Conservation (phyloP, 306 rosid species). For the Coriaria nepalensis region DNA sequence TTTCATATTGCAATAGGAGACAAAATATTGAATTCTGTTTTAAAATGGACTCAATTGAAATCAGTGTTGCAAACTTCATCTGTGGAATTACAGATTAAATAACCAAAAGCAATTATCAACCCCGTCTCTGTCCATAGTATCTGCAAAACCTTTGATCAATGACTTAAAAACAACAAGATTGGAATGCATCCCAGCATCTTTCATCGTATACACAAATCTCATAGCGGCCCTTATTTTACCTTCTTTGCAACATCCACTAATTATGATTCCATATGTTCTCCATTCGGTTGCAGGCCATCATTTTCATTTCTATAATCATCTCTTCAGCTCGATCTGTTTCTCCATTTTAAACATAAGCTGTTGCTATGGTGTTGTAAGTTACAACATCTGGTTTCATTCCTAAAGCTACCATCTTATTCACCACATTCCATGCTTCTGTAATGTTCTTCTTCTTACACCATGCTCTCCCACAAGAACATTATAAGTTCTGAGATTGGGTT, state of each 20-base stretch:
- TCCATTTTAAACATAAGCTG: constrained; percentile 49
- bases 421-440: constrained; percentile 49
- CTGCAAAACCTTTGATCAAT: constrained; percentile 48
- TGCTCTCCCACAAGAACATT: constrained; percentile 53
- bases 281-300: constrained; percentile 39
- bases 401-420: constrained; percentile 30
- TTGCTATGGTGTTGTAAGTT: constrained; percentile 51
- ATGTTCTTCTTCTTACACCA: constrained; percentile 34
- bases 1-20: too few species aligned
- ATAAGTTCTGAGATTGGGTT: constrained; percentile 55
- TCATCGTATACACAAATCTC: constrained; percentile 39
- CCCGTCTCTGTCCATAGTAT: constrained; percentile 53
- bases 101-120: constrained; percentile 24
- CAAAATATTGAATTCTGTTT: too few species aligned
- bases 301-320: constrained; percentile 48
- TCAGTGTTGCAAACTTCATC: too few species aligned
- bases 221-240: constrained; percentile 46
- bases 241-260: constrained; percentile 56
- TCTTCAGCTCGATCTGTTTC: constrained; percentile 43
- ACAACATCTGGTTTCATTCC: constrained; percentile 52
- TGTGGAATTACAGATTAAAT: too few species aligned
- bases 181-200: constrained; percentile 42
- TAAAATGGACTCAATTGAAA: too few species aligned
- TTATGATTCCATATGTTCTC: constrained; percentile 39
- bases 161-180: constrained; percentile 40